Evolutionary conservation across 345 rosid genomes (phyloP).

Genomic region (Gossypium longicalyx): DNA sequence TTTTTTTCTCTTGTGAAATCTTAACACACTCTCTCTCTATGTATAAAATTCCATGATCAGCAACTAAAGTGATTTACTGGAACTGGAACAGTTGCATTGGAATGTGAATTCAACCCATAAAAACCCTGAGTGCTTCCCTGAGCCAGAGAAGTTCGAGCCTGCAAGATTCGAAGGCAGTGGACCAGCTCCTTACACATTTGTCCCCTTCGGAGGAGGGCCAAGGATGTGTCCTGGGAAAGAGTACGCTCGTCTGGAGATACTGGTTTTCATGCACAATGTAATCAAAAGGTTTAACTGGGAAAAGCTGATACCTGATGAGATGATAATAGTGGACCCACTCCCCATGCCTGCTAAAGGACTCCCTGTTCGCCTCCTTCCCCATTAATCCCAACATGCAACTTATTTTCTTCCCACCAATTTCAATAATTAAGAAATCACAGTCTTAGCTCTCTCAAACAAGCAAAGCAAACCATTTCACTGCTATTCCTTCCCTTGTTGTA

Average conservation of each 20-base stretch:
- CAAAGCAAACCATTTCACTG: neutral
- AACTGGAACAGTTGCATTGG: constrained; percentile 36
- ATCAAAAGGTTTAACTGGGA: constrained; percentile 44
- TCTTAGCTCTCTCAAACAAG: neutral
- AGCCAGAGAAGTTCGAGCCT: constrained; percentile 45
- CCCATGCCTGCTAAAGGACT: constrained; percentile 40
- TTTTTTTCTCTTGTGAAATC: neutral
- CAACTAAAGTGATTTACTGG: neutral
- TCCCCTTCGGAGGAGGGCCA: constrained; percentile 52
- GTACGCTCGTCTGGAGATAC: constrained; percentile 40
- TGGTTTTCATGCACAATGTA: constrained; percentile 41
- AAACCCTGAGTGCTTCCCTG: constrained; percentile 31
- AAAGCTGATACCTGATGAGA: constrained; percentile 32
- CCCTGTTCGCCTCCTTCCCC: constrained; percentile 34
- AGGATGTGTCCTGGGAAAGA: constrained; percentile 54
- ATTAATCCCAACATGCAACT: neutral
- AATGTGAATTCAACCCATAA: constrained; percentile 39
- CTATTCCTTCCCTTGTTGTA: neutral
- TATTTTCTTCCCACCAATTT: neutral
- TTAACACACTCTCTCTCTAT: neutral
- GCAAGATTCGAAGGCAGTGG: constrained; percentile 40
- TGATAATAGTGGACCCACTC: constrained; percentile 37
- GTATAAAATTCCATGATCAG: too few species aligned
- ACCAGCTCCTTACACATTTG: constrained; percentile 39
- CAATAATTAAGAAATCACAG: neutral